These are phyloP conservation scores for Suillus decipiens DNA, from an alignment of 768 basidiomycete genomes.

Conservation along the genomic window DNA sequence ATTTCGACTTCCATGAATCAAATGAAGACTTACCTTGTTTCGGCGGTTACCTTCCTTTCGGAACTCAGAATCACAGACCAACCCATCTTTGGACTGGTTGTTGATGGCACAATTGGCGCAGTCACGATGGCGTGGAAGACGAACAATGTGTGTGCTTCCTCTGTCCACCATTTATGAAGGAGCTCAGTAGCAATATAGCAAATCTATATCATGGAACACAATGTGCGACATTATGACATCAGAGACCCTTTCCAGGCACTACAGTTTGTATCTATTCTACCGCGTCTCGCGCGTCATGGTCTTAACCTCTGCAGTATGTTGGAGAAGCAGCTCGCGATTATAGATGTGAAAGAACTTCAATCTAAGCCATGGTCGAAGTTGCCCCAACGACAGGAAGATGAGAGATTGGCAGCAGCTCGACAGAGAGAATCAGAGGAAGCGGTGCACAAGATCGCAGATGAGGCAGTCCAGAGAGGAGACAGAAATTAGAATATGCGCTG, in stretches of 20 bases:
- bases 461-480: not conserved
- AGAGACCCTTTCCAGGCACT: not conserved
- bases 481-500: not conserved
- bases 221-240: not conserved
- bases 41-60: not conserved
- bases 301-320: not conserved
- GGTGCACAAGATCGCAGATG: not conserved
- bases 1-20: not conserved
- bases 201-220: not conserved
- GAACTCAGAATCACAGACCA: conserved; percentile 1
- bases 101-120: not conserved
- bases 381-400: not conserved
- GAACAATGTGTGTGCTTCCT: not conserved
- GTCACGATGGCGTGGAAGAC: conserved; percentile 2
- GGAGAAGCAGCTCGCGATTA: not conserved
- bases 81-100: conserved; percentile 3
- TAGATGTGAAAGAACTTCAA: not conserved
- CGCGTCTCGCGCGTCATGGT: not conserved
- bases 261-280: not conserved
- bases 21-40: not conserved
- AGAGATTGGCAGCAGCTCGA: not conserved
- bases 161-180: no score
- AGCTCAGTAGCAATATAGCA: not conserved
- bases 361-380: not conserved
- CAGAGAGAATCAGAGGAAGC: not conserved